phyloP scores from a whole-genome alignment of 306 rosid species.

The Prunus kanzakura region DNA sequence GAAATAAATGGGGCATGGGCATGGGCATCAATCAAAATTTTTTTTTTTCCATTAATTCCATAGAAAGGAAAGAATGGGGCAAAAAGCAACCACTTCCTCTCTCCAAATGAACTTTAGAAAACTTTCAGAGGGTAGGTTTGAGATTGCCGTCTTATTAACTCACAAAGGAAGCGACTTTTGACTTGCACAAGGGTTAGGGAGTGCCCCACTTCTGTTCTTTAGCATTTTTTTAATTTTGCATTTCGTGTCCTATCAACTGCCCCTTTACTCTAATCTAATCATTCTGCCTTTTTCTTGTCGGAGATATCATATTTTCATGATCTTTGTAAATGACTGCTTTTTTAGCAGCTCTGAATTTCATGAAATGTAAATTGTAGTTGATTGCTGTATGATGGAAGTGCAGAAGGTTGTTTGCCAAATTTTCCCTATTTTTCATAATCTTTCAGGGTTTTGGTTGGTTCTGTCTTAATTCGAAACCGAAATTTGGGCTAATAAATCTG shows the following conservation, averaged over 20 bases:
- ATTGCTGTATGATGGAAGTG: background rate
- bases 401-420: background rate
- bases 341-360: slow-evolving; percentile 34
- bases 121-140: slow-evolving; percentile 18
- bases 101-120: slow-evolving; percentile 16
- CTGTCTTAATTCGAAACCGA: slow-evolving; percentile 19
- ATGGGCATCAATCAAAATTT: background rate
- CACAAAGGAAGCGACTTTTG: slow-evolving; percentile 31
- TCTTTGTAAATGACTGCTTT: slow-evolving; percentile 18
- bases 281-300: slow-evolving; percentile 1
- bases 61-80: background rate
- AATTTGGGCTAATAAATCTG: slow-evolving; percentile 26
- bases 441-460: background rate
- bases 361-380: slow-evolving; percentile 20
- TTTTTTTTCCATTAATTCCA: background rate
- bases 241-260: slow-evolving; percentile 13
- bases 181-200: slow-evolving; percentile 19
- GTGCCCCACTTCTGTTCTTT: slow-evolving; percentile 24
- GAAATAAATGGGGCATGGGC: background rate
- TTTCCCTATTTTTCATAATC: background rate
- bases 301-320: slow-evolving; percentile 18
- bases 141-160: slow-evolving; percentile 14
- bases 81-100: slow-evolving; percentile 12
- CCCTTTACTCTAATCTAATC: slow-evolving; percentile 11
- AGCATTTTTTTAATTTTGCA: background rate